Evolutionary conservation across 2,329 filamentous ascomycete genomes (phyloP).

Genomic region (Talaromyces piceae): DNA sequence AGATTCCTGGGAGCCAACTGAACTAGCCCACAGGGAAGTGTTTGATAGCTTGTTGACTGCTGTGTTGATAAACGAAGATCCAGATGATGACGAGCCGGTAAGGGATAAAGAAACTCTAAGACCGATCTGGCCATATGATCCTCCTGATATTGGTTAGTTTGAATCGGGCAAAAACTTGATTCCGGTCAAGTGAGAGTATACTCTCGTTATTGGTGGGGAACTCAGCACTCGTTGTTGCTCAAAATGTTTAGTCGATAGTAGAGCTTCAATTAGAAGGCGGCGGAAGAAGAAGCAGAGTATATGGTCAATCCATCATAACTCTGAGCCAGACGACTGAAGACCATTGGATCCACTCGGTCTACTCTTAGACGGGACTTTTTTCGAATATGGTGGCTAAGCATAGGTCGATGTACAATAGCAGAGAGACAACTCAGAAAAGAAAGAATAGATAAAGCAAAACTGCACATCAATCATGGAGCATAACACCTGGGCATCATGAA

Average conservation of each 20-base stretch:
- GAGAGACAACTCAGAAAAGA: no score
- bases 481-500: no score
- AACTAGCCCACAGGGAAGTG: conserved; percentile 22
- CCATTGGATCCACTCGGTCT: no score
- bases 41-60: conserved; percentile 25
- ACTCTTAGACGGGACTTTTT: no score
- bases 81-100: conserved; percentile 27
- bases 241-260: background rate
- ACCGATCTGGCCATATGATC: conserved; percentile 29
- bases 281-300: no score
- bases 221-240: background rate
- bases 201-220: background rate
- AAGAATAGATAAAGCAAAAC: no score
- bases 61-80: conserved; percentile 21
- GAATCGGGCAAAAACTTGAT: background rate
- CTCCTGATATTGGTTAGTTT: background rate
- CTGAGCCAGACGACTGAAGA: no score
- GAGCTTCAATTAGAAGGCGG: no score
- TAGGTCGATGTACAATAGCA: no score
- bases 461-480: no score
- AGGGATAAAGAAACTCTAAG: conserved; percentile 24
- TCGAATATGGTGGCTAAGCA: no score
- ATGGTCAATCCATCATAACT: no score
- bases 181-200: background rate
- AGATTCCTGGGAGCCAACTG: conserved; percentile 26